Evolutionary conservation across 2,329 filamentous ascomycete species (phyloP), one percentile per base, ranked within the genome.

Genomic region (Cordyceps cicadae): DNA sequence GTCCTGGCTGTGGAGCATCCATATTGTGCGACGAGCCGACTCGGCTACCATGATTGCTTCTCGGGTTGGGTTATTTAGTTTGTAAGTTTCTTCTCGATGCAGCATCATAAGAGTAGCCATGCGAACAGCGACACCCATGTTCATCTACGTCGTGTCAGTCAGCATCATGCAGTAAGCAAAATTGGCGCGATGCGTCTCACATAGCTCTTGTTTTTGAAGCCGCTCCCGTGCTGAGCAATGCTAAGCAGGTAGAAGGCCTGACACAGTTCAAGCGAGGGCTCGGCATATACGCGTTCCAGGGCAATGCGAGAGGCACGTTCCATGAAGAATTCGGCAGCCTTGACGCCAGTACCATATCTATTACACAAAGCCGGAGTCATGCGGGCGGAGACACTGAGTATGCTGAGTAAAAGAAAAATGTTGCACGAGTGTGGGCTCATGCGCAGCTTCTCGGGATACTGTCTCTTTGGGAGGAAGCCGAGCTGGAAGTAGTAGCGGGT

Each of bases 1-100:
- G 63, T 84, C 81, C 65, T 84, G 81, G 64, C 77, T 83, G 66
- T 84, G 79, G 39, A 84, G 67, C 80, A 84, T 83, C 81, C 81
- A 84, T 69, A 84, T 67, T 29, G 81, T 84, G 41, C 81, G 77
- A 26, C 81, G 74, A 21, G 81, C 81, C n/a, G 81, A 83, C 67
- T 84, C 81, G 1, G 79, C 77, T 48, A 76, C 72, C 52, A 81
- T 76, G 39, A 80, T 71, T 62, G 76, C 70, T 39, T 79, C 77
- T 7, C 73, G 69, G 1, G 75, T 77, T 1, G 76, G 75, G 51
- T 77, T 75, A 2, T 64, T 62, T 6, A 78, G 67, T 1, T 71
- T 68, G 60, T 83, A 84, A 0, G 80, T 81, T 64, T 83, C 80
- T 66, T 84, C 81, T 24, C 79, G 71, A 66, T 84, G 81, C 11